These are phyloP conservation scores for Osmanthus fragrans DNA, from an alignment of 257 asterid genomes.

Conservation along the genomic window DNA sequence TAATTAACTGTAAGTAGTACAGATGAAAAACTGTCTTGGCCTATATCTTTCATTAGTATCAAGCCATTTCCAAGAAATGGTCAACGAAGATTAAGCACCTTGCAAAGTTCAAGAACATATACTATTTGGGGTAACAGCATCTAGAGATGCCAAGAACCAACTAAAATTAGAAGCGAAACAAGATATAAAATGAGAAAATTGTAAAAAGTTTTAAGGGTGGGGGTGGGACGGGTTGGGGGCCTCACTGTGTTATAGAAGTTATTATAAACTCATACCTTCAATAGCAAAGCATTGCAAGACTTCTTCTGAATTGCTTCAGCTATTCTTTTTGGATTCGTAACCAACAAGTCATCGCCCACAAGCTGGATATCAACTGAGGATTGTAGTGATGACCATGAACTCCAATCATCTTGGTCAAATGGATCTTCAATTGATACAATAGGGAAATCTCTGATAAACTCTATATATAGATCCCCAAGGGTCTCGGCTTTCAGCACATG, in stretches of 20 bases:
- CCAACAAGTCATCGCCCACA: conserved; percentile 92
- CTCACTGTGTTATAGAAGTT: neutral
- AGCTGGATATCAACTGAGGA: conserved; percentile 85
- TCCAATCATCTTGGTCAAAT: conserved; percentile 99
- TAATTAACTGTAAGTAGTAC: neutral
- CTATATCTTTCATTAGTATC: neutral
- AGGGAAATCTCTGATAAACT: conserved; percentile 85
- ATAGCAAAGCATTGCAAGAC: conserved; percentile 90
- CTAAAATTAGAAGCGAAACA: neutral
- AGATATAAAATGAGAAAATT: neutral
- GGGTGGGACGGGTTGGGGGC: no score
- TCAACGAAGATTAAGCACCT: no score
- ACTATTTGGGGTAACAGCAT: neutral
- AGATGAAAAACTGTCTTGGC: no score
- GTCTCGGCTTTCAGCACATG: conserved; percentile 72
- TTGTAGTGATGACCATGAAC: conserved; percentile 85
- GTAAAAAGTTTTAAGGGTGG: no score
- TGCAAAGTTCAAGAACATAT: neutral
- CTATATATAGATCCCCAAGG: conserved; percentile 80
- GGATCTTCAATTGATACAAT: conserved; percentile 98
- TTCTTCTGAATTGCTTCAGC: conserved; percentile 86
- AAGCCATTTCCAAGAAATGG: neutral
- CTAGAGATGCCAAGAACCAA: neutral
- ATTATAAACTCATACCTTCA: conserved; percentile 53
- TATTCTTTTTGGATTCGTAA: conserved; percentile 93